Evolutionary conservation across 1,284 basidiomycete genomes (phyloP), one percentile per base, ranked within the genome.

Genomic region (Austroboletus novae-zelandiae): DNA sequence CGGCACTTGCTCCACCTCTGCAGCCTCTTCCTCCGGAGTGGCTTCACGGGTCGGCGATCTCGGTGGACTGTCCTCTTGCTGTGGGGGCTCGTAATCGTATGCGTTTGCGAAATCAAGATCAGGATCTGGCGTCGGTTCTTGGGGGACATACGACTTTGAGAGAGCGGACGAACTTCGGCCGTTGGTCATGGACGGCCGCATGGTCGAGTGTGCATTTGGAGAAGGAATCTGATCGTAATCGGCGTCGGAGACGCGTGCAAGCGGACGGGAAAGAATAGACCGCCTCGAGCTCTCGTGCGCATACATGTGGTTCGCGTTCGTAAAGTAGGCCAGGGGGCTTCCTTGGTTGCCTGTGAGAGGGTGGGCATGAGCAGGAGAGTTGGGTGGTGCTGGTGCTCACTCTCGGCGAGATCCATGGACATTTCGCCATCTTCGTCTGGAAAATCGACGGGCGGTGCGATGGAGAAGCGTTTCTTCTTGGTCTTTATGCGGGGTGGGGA

Each of bases 221-320:
- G 87, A 87, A 3, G 87, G 86, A 0, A 89, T 73, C 41, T 75
- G 68, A 66, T 89, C 84, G 55, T 81, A 89, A 60, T 86, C 78
- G 30, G 84, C 65, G 15, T 78, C 77, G 20, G 82, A 79, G 5
- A 69, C 71, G 25, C 79, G 83, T 52, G 71, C 62, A 17, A 81
- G 69, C 18, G 75, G 70, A 6, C 83, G 78, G 20, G 77, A 75
- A 3, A 77, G 74, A n/a, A 74, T 71, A 11, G 71, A 69, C 29
- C 79, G 78, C 42, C 73, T 70, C 2, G 73, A 66, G 51, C 69
- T 75, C 10, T 73, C 69, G 3, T 78, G 78, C 9, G 79, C 76
- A 43, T 72, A 67, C 11, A 71, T 70, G 23, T 73, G 68, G 48
- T 74, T 76, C 40, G 76, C 65, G 60, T 77, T 80, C 4, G 74